Evolutionary conservation across 352 stramenopile species (phyloP).

Genomic region (Phytophthora kernoviae): DNA sequence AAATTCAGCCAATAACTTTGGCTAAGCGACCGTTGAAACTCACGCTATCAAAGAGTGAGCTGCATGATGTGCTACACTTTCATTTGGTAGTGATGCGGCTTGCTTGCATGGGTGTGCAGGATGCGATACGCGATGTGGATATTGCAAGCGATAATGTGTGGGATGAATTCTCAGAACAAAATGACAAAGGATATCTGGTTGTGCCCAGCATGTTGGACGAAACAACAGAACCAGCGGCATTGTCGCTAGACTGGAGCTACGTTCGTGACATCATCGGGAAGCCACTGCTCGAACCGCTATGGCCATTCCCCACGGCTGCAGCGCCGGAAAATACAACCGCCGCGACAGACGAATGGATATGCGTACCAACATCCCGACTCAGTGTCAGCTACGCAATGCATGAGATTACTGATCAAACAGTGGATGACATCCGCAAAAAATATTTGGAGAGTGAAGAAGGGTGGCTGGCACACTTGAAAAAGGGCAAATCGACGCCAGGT

Average conservation of each 20-base stretch:
- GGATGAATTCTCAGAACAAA: slow-evolving; percentile 86
- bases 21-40: slow-evolving; percentile 51
- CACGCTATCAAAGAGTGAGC: slow-evolving; percentile 53
- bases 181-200: slow-evolving; percentile 89
- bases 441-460: slow-evolving; percentile 52
- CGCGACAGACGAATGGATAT: slow-evolving; percentile 62
- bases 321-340: slow-evolving; percentile 19
- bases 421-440: slow-evolving; percentile 49
- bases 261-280: slow-evolving; percentile 63
- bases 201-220: slow-evolving; percentile 54
- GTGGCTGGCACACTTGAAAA: slow-evolving; percentile 65
- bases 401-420: slow-evolving; percentile 40
- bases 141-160: slow-evolving; percentile 63
- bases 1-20: slow-evolving; percentile 66
- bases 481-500: slow-evolving; percentile 62
- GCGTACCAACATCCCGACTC: slow-evolving; percentile 64
- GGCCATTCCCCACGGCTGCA: slow-evolving; percentile 51
- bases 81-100: slow-evolving; percentile 83
- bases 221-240: slow-evolving; percentile 16
- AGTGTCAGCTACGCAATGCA: slow-evolving; percentile 80
- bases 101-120: slow-evolving; percentile 75
- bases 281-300: slow-evolving; percentile 69
- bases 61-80: slow-evolving; percentile 72
- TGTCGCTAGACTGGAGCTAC: slow-evolving; percentile 70
- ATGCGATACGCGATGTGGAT: slow-evolving; percentile 72